Evolutionary conservation across 176 grass and related monocot species (phyloP).

Genomic region (Triticum urartu): DNA sequence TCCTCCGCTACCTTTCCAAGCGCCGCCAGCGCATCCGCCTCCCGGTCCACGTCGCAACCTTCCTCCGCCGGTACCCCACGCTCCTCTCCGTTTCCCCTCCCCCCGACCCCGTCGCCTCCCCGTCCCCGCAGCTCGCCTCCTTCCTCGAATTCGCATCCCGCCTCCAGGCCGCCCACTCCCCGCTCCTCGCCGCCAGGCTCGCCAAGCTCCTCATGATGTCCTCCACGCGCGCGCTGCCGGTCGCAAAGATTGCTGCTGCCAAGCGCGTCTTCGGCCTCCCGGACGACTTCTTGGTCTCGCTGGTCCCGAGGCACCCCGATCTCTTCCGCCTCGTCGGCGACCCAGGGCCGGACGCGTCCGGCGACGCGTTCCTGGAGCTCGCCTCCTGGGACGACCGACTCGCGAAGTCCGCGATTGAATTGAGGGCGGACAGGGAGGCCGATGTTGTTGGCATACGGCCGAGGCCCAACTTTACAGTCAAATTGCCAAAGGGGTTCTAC

Average conservation of each 20-base stretch:
- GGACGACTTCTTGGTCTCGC: slow-evolving; percentile 61
- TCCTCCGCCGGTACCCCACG: slow-evolving; percentile 72
- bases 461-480: slow-evolving; percentile 71
- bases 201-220: slow-evolving; percentile 94
- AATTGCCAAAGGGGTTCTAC: slow-evolving; percentile 68
- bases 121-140: slow-evolving; percentile 52
- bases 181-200: slow-evolving; percentile 54
- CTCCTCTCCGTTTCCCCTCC: slow-evolving; percentile 65
- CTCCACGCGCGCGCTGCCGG: slow-evolving; percentile 48
- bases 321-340: slow-evolving; percentile 54
- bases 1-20: slow-evolving; percentile 72
- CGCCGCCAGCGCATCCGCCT: slow-evolving; percentile 65
- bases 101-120: slow-evolving; percentile 50
- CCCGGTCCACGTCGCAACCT: slow-evolving; percentile 50
- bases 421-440: slow-evolving; percentile 67
- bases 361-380: slow-evolving; percentile 57
- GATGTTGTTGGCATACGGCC: slow-evolving; percentile 51
- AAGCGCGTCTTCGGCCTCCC: slow-evolving; percentile 86
- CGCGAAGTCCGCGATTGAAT: slow-evolving; percentile 66
- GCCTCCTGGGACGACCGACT: slow-evolving; percentile 62
- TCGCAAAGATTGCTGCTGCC: slow-evolving; percentile 60
- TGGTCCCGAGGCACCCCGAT: slow-evolving; percentile 58
- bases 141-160: slow-evolving; percentile 47
- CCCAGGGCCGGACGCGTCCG: slow-evolving; percentile 40
- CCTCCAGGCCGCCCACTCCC: slow-evolving; percentile 40